Base-by-base conservation (phyloP, 2,329 filamentous ascomycete species). In the Calonectria ilicicola region DNA sequence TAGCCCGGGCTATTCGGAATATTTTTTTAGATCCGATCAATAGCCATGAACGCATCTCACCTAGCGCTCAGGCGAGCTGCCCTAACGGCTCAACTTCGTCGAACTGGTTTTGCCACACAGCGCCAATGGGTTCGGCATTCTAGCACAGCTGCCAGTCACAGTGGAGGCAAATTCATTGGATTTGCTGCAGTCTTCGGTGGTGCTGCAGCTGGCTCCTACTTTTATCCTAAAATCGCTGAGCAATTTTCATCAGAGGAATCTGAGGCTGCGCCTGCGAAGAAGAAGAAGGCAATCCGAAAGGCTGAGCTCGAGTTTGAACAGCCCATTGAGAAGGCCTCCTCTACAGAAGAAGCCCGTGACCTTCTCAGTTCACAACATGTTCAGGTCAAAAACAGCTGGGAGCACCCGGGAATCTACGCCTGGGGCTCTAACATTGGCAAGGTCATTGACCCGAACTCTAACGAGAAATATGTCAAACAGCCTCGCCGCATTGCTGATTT, bases 371-470 rank as follows among this genome's bases (percentile, higher is more conserved):
- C 94, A 14, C 95, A 98, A 82, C 95, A 98, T 84, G 85, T 95
- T 7, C 96, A 98, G 85, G 94, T 98, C 71, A 95, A 94, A 85
- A 91, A 91, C 81, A 97, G 94, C 83, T 92, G 90, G 89, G 91
- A 91, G 83, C 92, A 94, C 72, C 96, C 97, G 0, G 97, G 96
- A 2, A 93, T 98, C 0, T 98, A 98, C 84, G 92, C 93, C 6
- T 99, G 97, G 96, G 97, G 97, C 0, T 95, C 93, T 21, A 99
- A 99, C 80, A 87, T 87, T 19, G 95, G 95, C 72, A 90, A 90
- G 77, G 96, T 98, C n/a, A 94, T 94, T 44, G 95, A 96, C 49
- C 95, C 96, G 1, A 92, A 93, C 74, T 96, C 94, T 10, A 89
- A 93, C 65, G 95, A 98, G 67, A 86, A 87, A 35, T 90, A 93